These are phyloP conservation scores for Crithidia sp. DNA, from an alignment of 208 protist genomes.

Conservation along the genomic window DNA sequence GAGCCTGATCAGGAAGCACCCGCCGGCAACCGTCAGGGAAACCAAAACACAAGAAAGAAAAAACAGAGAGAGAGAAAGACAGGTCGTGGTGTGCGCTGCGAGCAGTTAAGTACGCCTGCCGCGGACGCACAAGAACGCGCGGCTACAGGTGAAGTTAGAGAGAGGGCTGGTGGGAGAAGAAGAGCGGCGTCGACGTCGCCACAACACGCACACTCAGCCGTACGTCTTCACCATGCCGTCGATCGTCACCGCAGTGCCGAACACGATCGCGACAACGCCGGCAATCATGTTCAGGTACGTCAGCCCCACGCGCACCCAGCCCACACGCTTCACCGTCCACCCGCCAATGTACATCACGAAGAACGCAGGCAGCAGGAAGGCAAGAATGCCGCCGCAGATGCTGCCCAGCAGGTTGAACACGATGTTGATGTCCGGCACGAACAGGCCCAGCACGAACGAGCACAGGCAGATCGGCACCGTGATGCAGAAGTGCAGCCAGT, in stretches of 20 bases:
- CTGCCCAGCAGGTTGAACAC: conserved; percentile 73
- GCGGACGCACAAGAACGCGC: too few relatives aligned
- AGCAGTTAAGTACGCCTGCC: too few relatives aligned
- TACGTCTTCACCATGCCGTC: conserved; percentile 37
- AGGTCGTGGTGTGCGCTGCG: neutral
- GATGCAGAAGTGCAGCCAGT: conserved; percentile 43
- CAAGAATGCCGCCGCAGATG: conserved; percentile 58
- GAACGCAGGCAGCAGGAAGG: conserved; percentile 64
- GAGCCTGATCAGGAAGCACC: too few relatives aligned
- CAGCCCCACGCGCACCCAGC: conserved; percentile 31
- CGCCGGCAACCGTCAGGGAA: too few relatives aligned
- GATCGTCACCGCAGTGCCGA: conserved; percentile 55
- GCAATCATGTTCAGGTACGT: conserved; percentile 55
- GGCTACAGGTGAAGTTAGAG: neutral
- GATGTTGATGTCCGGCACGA: conserved; percentile 69
- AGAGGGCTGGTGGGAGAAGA: neutral
- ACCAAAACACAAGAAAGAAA: neutral
- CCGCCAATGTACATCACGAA: conserved; percentile 60
- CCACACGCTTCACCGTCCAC: conserved; percentile 44
- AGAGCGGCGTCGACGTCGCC: neutral
- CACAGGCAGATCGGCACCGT: conserved; percentile 28
- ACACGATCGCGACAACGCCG: conserved; percentile 62
- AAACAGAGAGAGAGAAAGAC: neutral
- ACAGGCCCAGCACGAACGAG: conserved; percentile 56
- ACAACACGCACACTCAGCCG: conserved; percentile 2